Base-by-base conservation (phyloP, 108 stramenopile genomes). In the Nitzschia sp. region DNA sequence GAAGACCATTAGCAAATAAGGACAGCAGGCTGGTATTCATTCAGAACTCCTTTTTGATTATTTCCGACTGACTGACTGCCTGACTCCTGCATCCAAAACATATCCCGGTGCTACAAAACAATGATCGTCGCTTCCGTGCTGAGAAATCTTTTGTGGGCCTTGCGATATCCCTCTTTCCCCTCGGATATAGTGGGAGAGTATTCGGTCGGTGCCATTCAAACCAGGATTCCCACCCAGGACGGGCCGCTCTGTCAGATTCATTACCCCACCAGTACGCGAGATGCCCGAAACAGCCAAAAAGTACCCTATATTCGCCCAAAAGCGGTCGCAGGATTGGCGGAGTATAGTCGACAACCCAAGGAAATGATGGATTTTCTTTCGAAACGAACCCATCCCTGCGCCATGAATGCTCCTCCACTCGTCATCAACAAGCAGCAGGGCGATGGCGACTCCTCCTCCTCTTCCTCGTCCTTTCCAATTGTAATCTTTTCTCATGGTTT, bases 401-500 rank as follows among this genome's bases (percentile, higher is more conserved):
- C 50, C 36, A 34, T 71, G 30, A 29, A 64, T 54, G 65, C 75
- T 3, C 32, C 54, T 15, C 45, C 44, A 36, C 38, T 46, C 54
- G 1, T 34, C 36, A 6, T 5, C 21, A 1, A 19, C 23, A 35
- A 41, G 26, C 56, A 58, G 6, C 44, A 45, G 11, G n/a, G n/a
- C n/a, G n/a, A n/a, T n/a, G n/a, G n/a, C n/a, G 6, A 8, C 13
- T n/a, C n/a, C 5, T 6, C 21, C 9, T n/a, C 52, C 6, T 0
- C 38, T 6, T 26, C 31, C n/a, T 19, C 33, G 27, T 11, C 34
- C 25, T 73, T 78, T 25, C 84, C 84, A 0, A 34, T 85, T 9
- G 72, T 79, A 3, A 41, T 82, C 1, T 82, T 78, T 56, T 79
- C 78, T 23, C 84, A 85, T 61, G 84, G 84, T 13, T 63, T 85